These are phyloP conservation scores for Avena eriantha DNA, from an alignment of 176 grass and related monocot genomes.

Conservation along the genomic window DNA sequence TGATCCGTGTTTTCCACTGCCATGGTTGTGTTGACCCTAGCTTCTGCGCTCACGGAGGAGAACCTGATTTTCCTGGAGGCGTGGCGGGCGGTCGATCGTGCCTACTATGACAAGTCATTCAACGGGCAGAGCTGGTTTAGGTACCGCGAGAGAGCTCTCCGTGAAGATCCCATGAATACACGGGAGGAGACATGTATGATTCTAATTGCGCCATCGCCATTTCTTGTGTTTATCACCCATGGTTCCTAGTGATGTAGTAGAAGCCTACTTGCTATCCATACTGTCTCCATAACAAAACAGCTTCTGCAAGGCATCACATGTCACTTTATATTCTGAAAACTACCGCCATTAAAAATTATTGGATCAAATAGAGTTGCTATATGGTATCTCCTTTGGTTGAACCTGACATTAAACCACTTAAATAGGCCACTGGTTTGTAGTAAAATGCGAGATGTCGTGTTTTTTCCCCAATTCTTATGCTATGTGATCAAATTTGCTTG, in stretches of 20 bases:
- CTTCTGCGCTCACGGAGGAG: slow-evolving; percentile 85
- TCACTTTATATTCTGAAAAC: not conserved
- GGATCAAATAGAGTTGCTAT: not conserved
- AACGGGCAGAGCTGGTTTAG: slow-evolving; percentile 97
- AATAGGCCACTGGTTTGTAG: not conserved
- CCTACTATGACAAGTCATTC: slow-evolving; percentile 95
- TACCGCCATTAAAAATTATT: not conserved
- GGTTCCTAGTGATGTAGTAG: not conserved
- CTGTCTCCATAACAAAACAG: not conserved
- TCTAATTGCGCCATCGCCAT: not conserved
- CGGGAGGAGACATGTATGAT: slow-evolving; percentile 93
- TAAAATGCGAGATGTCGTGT: not conserved
- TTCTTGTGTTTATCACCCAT: not conserved
- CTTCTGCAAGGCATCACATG: not conserved
- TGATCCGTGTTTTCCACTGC: not conserved
- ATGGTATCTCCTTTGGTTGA: not conserved
- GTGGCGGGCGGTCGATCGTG: slow-evolving; percentile 87
- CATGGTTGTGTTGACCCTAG: slow-evolving; percentile 26
- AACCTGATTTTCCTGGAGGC: slow-evolving; percentile 97
- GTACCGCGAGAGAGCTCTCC: slow-evolving; percentile 84
- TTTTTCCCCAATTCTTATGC: not conserved
- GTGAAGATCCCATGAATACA: slow-evolving; percentile 88
- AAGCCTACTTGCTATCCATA: not conserved
- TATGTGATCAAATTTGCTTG: slow-evolving; percentile 8
- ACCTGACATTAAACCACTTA: not conserved